phyloP scores from a whole-genome alignment of 371 early-diverging fungal species.

The Apophysomyces variabilis region DNA sequence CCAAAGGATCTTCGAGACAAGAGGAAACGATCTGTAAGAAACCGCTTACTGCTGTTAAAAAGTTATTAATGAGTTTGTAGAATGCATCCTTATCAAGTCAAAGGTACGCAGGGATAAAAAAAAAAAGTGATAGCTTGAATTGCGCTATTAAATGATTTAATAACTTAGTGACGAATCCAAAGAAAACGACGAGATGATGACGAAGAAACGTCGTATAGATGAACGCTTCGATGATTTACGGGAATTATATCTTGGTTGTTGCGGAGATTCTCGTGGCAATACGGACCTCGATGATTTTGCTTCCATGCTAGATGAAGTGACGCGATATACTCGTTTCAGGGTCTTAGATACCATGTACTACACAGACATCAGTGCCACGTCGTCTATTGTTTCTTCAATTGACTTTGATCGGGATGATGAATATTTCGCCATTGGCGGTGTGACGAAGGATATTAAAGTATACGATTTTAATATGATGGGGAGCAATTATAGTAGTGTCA shows the following conservation, averaged over 20 bases:
- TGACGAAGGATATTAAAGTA: conserved; percentile 88
- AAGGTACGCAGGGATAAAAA: background rate
- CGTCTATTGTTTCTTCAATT: conserved; percentile 89
- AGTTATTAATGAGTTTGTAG: background rate
- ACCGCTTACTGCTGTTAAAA: background rate
- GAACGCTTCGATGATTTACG: conserved; percentile 77
- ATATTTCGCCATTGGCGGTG: conserved; percentile 93
- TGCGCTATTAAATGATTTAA: background rate
- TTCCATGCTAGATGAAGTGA: conserved; percentile 69
- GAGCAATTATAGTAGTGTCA: conserved; percentile 27
- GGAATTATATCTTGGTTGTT: conserved; percentile 59
- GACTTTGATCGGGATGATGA: conserved; percentile 93
- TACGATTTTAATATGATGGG: conserved; percentile 76
- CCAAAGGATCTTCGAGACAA: background rate
- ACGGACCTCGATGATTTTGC: conserved; percentile 51
- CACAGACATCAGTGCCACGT: conserved; percentile 63
- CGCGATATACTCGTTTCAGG: conserved; percentile 65
- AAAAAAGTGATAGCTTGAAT: conserved; percentile 4
- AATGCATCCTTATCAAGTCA: background rate
- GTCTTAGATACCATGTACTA: conserved; percentile 79
- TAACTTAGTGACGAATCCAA: background rate
- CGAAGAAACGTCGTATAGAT: conserved; percentile 52
- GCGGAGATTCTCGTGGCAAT: conserved; percentile 8
- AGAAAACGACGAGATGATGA: conserved; percentile 6
- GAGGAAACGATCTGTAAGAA: conserved; percentile 1